Evolutionary conservation across 2,329 filamentous ascomycete genomes (phyloP).

Genomic region (Xylariaceae sp.): DNA sequence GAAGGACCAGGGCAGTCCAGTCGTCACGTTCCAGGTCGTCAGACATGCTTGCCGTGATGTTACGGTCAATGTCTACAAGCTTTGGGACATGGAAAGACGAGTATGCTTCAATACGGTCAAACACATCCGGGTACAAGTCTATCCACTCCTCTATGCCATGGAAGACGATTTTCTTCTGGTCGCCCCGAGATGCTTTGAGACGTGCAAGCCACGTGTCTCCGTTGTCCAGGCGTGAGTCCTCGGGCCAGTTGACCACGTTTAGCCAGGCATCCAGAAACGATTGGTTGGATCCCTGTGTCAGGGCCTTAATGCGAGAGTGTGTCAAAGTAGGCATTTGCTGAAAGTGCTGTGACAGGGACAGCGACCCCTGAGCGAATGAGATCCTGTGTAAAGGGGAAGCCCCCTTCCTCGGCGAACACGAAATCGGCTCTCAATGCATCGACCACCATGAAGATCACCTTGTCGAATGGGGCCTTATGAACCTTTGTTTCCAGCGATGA

Average conservation of each 20-base stretch:
- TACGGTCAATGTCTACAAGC: conserved; percentile 65
- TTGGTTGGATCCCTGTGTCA: conserved; percentile 73
- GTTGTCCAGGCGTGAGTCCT: conserved; percentile 64
- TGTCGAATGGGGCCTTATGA: conserved; percentile 57
- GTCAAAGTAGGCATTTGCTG: conserved; percentile 72
- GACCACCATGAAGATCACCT: conserved; percentile 73
- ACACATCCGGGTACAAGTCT: conserved; percentile 70
- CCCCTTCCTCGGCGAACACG: conserved; percentile 63
- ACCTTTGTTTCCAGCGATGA: background rate
- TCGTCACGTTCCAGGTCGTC: conserved; percentile 59
- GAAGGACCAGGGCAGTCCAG: conserved; percentile 73
- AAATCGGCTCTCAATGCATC: conserved; percentile 70
- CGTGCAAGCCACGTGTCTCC: conserved; percentile 77
- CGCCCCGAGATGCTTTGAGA: conserved; percentile 54
- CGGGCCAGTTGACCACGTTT: conserved; percentile 74
- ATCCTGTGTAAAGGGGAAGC: conserved; percentile 69
- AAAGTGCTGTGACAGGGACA: conserved; percentile 73
- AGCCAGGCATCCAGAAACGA: conserved; percentile 74
- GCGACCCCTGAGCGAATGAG: conserved; percentile 64
- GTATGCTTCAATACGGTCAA: conserved; percentile 58
- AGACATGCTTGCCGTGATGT: conserved; percentile 70
- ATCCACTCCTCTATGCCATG: conserved; percentile 78
- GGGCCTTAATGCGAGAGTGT: conserved; percentile 74
- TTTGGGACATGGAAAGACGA: conserved; percentile 6
- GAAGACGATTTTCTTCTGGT: conserved; percentile 57